phyloP scores from a whole-genome alignment of 768 basidiomycete species.

The Lactifluus pinguis region DNA sequence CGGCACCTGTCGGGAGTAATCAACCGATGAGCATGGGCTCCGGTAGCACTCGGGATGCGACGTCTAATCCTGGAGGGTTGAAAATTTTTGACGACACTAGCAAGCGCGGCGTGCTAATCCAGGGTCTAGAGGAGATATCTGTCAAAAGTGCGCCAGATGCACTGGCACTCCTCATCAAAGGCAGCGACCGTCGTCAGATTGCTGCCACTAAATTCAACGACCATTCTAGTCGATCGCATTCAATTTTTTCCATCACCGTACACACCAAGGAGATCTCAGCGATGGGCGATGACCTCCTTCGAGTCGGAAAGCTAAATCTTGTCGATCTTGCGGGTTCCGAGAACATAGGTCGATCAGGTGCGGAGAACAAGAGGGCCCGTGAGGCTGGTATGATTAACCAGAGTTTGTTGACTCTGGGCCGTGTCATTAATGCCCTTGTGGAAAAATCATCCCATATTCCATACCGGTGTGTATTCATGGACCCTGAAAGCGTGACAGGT shows the following conservation, averaged over 20 bases:
- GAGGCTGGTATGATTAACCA: conserved; percentile 99
- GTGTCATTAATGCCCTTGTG: conserved; percentile 94
- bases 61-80: conserved; percentile 41
- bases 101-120: conserved; percentile 86
- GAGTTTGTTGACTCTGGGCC: conserved; percentile 89
- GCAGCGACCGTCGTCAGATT: conserved; percentile 84
- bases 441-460: conserved; percentile 89
- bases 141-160: conserved; percentile 82
- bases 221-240: conserved; percentile 94
- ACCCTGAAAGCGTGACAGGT: neutral
- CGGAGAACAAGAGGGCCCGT: conserved; percentile 87
- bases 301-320: conserved; percentile 91
- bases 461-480: conserved; percentile 55
- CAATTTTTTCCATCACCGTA: conserved; percentile 93
- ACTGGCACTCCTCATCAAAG: conserved; percentile 75
- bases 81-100: conserved; percentile 90
- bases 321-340: conserved; percentile 97
- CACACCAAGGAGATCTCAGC: conserved; percentile 78
- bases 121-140: conserved; percentile 84
- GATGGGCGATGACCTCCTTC: conserved; percentile 80
- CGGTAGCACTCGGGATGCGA: conserved; percentile 35
- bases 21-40: conserved; percentile 73
- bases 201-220: conserved; percentile 98
- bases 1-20: conserved; percentile 51
- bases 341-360: conserved; percentile 92